These are phyloP conservation scores for Epichloe gansuensis DNA, from an alignment of 2,329 filamentous ascomycete genomes.

Conservation along the genomic window DNA sequence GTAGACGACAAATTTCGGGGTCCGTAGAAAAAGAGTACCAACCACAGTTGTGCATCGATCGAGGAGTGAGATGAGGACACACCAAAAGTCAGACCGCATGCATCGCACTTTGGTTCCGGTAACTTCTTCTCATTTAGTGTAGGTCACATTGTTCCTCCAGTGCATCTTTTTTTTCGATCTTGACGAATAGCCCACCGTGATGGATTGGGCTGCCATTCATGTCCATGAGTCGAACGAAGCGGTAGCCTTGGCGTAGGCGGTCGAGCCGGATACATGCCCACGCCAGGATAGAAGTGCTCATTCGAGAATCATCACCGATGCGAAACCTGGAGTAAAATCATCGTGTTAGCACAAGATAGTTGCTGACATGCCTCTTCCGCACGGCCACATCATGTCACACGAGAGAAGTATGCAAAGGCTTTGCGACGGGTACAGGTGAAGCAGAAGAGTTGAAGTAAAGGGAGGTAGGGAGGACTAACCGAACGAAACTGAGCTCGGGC, in stretches of 20 bases:
- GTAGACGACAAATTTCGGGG: not conserved
- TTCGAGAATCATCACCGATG: conserved; percentile 35
- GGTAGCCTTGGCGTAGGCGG: conserved; percentile 41
- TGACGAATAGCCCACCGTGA: conserved; percentile 38
- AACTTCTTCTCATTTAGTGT: not conserved
- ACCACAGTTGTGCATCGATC: too few relatives aligned
- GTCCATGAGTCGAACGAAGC: conserved; percentile 39
- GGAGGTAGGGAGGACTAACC: conserved; percentile 35
- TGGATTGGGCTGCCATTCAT: conserved; percentile 29
- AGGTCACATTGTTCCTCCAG: not conserved
- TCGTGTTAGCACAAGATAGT: conserved; percentile 9
- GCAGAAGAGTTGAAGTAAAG: not conserved
- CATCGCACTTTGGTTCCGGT: too few relatives aligned
- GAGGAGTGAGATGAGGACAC: not conserved
- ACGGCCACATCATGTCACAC: not conserved
- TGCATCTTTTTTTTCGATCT: conserved; percentile 31
- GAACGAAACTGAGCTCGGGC: conserved; percentile 58
- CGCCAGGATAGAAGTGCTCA: conserved; percentile 28
- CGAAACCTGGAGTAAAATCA: conserved; percentile 31
- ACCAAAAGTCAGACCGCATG: too few relatives aligned
- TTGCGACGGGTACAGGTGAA: not conserved
- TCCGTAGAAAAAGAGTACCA: too few relatives aligned
- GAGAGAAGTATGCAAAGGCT: not conserved
- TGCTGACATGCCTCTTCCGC: not conserved
- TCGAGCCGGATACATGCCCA: conserved; percentile 50